Conservation (phyloP, 305 asterid species). For the Solanum hybrid region DNA sequence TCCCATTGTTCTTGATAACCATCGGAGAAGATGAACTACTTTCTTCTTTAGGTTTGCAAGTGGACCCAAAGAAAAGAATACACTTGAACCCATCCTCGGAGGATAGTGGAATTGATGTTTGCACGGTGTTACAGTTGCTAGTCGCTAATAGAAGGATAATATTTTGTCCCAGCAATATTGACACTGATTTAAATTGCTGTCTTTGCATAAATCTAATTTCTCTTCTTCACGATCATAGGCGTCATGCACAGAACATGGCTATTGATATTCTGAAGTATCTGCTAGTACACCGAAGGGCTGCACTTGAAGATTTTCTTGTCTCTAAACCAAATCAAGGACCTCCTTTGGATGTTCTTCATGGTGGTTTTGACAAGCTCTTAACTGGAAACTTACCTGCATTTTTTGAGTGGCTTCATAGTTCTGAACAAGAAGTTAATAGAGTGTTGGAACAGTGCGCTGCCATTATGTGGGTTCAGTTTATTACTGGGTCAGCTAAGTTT, state of each 20-base stretch:
- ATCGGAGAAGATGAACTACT: slow-evolving; percentile 92
- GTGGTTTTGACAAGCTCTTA: slow-evolving; percentile 93
- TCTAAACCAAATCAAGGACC: slow-evolving; percentile 87
- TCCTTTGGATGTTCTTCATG: slow-evolving; percentile 69
- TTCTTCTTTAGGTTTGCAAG: slow-evolving; percentile 70
- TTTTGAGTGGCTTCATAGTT: slow-evolving; percentile 73
- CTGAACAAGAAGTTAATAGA: slow-evolving; percentile 58
- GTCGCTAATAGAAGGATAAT: slow-evolving; percentile 85
- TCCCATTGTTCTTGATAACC: slow-evolving; percentile 73
- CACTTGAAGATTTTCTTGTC: slow-evolving; percentile 91
- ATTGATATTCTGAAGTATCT: slow-evolving; percentile 92
- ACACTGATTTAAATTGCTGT: slow-evolving; percentile 88
- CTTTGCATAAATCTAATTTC: slow-evolving; percentile 80
- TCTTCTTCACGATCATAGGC: slow-evolving; percentile 75
- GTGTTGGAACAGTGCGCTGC: slow-evolving; percentile 90
- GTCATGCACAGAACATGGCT: slow-evolving; percentile 67
- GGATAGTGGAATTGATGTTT: slow-evolving; percentile 71
- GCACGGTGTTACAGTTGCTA: slow-evolving; percentile 72
- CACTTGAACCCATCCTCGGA: slow-evolving; percentile 33
- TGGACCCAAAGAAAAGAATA: slow-evolving; percentile 59
- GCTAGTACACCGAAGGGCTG: slow-evolving; percentile 85
- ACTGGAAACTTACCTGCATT: slow-evolving; percentile 68
- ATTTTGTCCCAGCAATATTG: slow-evolving; percentile 92
- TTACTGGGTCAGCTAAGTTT: slow-evolving; percentile 85
- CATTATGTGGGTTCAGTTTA: slow-evolving; percentile 95